Evolutionary conservation across 129 eudicot species (phyloP), one percentile per base, ranked within the genome.

Genomic region (Arctium minus): DNA sequence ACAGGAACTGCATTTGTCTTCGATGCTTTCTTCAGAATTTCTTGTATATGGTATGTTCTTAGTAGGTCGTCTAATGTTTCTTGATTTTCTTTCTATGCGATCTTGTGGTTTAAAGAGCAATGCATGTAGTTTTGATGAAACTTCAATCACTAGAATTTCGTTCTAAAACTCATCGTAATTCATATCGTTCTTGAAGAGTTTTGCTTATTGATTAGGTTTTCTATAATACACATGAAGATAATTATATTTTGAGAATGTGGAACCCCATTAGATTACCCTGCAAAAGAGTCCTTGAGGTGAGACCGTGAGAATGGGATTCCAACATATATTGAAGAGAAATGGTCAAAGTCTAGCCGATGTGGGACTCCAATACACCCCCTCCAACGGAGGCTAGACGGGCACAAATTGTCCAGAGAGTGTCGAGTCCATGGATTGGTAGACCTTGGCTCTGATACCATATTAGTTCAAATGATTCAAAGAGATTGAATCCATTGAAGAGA

Each of bases 21-120:
- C 86, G 87, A 69, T 90, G 92, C 88, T 92, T 94, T 77, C 82
- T 91, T 53, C 97, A 92, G 80, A 91, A 88, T 87, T 94, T 91
- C 87, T 82, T 92, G 33, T 92, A 91, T 44, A 35, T 89, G 97
- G 98, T 94, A 94, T 69, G 94, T 33, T 75, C 50, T 32, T 40
- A 79, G 32, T 56, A 18, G 15, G 15, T 48, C n/a, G 36, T 80
- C 60, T 42, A 37, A 77, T 17, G 76, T 62, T 72, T 35, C 68
- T 4, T 12, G 36, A 80, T n/a, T 37, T 74, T 44, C 40, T 42
- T 17, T 42, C 10, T 29, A 42, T 44, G 68, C 68, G 17, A 17
- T 60, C 68, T 60, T 60, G 68, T 60, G 29, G 8, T 60, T 60
- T 17, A 60, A 17, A 67, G 71, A 29, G 13, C 71, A 67, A 67